Evolutionary conservation across 768 basidiomycete genomes (phyloP), one percentile per base, ranked within the genome.

Genomic region (Butyriboletus loyo): DNA sequence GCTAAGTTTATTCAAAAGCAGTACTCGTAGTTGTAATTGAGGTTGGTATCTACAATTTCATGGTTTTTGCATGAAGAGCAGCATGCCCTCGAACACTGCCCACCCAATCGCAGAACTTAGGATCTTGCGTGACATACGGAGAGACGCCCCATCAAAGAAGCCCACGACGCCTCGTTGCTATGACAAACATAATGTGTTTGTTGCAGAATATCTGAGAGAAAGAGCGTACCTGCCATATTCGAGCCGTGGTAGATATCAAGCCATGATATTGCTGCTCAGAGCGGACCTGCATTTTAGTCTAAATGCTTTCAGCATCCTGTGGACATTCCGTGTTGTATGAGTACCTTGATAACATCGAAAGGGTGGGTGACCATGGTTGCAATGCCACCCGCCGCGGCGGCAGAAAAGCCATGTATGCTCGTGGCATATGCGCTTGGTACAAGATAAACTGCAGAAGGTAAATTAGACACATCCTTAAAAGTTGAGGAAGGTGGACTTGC

Each of bases 211-310:
- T 7, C 36, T 13, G 30, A 32, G 22, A 28, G 10, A 31, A 17
- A 19, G 31, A 11, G 66, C 83, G 53, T 54, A 89, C 93, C 67
- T 75, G 73, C 80, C 85, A 87, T 45, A 94, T 83, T 3, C 86
- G 82, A 7, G 53, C 55, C 2, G 84, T 70, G 2, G 92, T 92
- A 19, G 79, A 79, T 28, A 75, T 50, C 19, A 98, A 73, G 9
- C 89, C 84, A 2, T 83, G 84, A 62, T 96, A 95, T 58, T 79
- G 76, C 24, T 82, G 79, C 59, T 86, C 87, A 2, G 78, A 79
- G n/a, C 89, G 85, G 4, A 98, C 89, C 74, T 98, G 94, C 66
- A 98, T 85, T 64, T 92, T 89, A 0, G 94, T 98, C 91, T 92
- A 27, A 41, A 34, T 22, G 36, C n/a, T 42, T 17, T 53, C 46